Evolutionary conservation across 2,329 filamentous ascomycete species (phyloP), one percentile per base, ranked within the genome.

Genomic region (Penicillium sp.): DNA sequence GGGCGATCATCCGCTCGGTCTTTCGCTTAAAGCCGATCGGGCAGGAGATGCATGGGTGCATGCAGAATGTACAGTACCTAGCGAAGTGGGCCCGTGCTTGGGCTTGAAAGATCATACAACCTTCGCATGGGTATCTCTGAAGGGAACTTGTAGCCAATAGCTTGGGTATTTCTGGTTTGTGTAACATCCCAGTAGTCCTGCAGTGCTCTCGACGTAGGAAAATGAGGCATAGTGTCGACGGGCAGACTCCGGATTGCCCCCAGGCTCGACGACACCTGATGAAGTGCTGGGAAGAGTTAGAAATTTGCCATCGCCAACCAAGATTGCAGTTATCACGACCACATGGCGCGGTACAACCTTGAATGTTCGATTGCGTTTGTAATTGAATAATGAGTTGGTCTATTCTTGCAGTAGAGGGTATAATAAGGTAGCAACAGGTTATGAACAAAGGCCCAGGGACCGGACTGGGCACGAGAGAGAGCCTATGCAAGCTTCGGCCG

Each of bases 401-500:
- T 47, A 47, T 47, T 47, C 43, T 10, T 47, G 14, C 25, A 31
- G 25, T 28, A 31, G 22, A 47, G 43, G 43, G 43, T 47, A 47
- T 47, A 47, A 47, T 47, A 47, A 45, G 15, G 14, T 31, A 38
- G 48, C 11, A 50, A 38, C 12, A 7, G 3, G 20, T 15, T 37
- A 22, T 17, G n/a, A 25, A 25, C 20, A n/a, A 50, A 50, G 15
- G 34, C 11, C n/a, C 11, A 11, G 37, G 10, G 12, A 20, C 20
- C 3, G 8, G 14, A 37, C 37, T 17, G 6, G 37, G 3, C n/a
- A n/a, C 31, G 69, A 62, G 75, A 39, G 70, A 69, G 12, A 74
- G 54, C 60, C 41, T 38, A 55, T 20, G 71, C 69, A 20, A 77
- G 61, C 61, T 69, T 75, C 12, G 74, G 71, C 37, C 74, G 72